Percentiles rank a stretch among this genome's conserved stretches.
phyloP scores from a whole-genome alignment of 129 eudicot species.

The Flaveria ramosissima region DNA sequence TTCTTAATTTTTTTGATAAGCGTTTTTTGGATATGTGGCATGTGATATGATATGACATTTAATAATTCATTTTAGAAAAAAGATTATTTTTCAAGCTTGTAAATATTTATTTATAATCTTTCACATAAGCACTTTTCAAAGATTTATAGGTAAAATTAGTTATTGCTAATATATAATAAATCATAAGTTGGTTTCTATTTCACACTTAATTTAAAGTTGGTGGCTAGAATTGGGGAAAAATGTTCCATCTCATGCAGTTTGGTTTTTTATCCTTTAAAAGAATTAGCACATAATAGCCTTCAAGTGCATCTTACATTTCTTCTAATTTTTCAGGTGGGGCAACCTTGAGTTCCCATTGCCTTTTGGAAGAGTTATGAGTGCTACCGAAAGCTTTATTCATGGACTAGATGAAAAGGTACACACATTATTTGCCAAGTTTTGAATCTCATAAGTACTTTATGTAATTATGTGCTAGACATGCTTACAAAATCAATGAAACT shows the following conservation, averaged over 20 bases:
- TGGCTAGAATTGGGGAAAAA: background rate
- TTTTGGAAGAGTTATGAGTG: constrained; percentile 98
- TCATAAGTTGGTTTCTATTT: background rate
- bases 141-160: background rate
- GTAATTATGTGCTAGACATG: background rate
- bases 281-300: background rate
- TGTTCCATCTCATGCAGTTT: background rate
- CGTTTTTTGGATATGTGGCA: background rate
- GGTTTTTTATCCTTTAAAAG: background rate
- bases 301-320: constrained; percentile 22
- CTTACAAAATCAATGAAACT: background rate
- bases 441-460: background rate
- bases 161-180: background rate
- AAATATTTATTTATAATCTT: background rate
- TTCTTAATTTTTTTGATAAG: background rate
- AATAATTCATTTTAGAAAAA: background rate
- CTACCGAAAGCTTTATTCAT: constrained; percentile 91
- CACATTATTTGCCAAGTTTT: background rate
- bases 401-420: constrained; percentile 97
- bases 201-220: background rate
- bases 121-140: background rate
- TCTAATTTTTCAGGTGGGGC: constrained; percentile 73
- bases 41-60: background rate
- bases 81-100: background rate
- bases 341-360: constrained; percentile 96